phyloP scores from a whole-genome alignment of 73 alveolate species.

The Paramecium bursaria region DNA sequence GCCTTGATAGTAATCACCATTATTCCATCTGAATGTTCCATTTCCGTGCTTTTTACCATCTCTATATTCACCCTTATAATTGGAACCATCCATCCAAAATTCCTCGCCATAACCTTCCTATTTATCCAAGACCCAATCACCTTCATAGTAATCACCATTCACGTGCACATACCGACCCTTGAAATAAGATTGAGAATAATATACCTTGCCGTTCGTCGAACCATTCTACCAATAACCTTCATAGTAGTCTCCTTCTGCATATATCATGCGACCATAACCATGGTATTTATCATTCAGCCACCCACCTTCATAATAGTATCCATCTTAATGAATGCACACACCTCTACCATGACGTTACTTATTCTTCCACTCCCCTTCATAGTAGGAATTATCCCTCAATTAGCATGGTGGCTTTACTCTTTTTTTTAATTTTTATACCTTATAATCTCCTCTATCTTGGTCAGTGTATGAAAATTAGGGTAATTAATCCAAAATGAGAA shows the following conservation, averaged over 20 bases:
- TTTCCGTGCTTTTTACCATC: conserved; percentile 74
- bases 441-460: too few relatives aligned
- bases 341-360: conserved; percentile 38
- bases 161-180: not conserved
- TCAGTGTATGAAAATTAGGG: too few relatives aligned
- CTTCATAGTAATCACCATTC: conserved; percentile 37
- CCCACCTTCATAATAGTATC: conserved; percentile 29
- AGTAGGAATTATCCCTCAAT: conserved; percentile 42
- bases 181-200: too few relatives aligned
- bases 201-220: not conserved
- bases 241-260: conserved; percentile 32
- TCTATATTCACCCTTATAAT: conserved; percentile 64
- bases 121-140: conserved; percentile 24
- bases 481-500: too few relatives aligned
- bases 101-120: conserved; percentile 73
- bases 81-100: conserved; percentile 69
- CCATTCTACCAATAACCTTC: conserved; percentile 32
- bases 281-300: conserved; percentile 36
- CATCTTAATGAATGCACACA: not conserved
- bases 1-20: conserved; percentile 79
- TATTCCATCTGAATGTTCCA: conserved; percentile 73
- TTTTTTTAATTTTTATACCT: too few relatives aligned
- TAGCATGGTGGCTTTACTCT: too few relatives aligned
- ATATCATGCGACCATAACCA: conserved; percentile 35
- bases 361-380: conserved; percentile 57